phyloP scores from a whole-genome alignment of 208 protist species.

The Leishmania martiniquensis region DNA sequence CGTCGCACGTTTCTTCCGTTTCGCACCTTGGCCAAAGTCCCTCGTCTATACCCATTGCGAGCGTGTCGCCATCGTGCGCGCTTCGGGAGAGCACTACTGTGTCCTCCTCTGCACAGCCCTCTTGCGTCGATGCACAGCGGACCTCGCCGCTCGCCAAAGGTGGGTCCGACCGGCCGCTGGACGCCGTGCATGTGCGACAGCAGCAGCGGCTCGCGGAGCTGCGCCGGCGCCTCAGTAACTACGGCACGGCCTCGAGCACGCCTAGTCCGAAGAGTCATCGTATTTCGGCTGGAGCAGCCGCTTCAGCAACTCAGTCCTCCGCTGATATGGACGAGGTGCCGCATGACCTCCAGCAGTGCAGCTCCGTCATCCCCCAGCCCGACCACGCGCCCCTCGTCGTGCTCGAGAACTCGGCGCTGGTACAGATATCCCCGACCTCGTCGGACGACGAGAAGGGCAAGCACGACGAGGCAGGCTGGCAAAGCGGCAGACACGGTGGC shows the following conservation, averaged over 20 bases:
- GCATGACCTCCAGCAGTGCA: not conserved
- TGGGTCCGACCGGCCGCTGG: not conserved
- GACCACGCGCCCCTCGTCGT: not conserved
- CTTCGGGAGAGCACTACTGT: not conserved
- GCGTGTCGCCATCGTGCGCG: not conserved
- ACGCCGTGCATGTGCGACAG: slow-evolving; percentile 6
- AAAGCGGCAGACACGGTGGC: not conserved
- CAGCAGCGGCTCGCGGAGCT: slow-evolving; percentile 25
- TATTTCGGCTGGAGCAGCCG: not conserved
- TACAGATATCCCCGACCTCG: slow-evolving; percentile 36
- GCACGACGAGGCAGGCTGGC: not conserved
- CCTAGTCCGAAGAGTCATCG: not conserved
- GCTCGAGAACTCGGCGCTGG: slow-evolving; percentile 18
- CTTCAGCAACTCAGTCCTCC: not conserved
- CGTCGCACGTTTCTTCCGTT: not conserved
- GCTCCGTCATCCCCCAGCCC: slow-evolving; percentile 6
- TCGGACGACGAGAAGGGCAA: slow-evolving; percentile 22
- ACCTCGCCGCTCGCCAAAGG: not conserved
- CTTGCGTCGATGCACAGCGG: not conserved
- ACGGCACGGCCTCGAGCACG: slow-evolving; percentile 1
- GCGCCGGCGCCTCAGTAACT: slow-evolving; percentile 16
- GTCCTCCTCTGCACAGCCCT: not conserved
- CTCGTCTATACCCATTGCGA: not conserved
- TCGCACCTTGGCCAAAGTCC: not conserved
- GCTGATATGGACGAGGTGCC: not conserved